Base-by-base conservation (phyloP, 2,329 filamentous ascomycete genomes). In the Juglanconis sp. region DNA sequence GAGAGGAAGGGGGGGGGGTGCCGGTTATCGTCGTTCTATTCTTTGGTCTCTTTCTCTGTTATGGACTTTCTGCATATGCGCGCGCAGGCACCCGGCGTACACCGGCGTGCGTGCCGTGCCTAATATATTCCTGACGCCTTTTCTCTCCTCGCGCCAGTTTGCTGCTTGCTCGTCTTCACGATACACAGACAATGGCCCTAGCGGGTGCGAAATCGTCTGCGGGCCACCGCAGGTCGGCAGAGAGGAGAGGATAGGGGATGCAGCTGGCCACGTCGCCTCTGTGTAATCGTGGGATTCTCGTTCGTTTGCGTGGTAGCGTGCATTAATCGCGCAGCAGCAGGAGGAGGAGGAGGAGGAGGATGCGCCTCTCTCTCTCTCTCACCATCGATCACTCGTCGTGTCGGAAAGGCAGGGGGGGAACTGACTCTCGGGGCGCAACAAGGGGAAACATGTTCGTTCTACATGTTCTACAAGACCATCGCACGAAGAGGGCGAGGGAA, bases 211-310 rank as follows among this genome's bases (percentile, higher is more conserved):
- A 42, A 15, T 42, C 10, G 10, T 48, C 49, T 62, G 57, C 60
- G 53, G 53, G 60, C 34, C 47, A 36, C 60, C 53, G 51, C 35
- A 17, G 44, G 40, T 57, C 61, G 53, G 53, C 57, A 60, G 61
- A 63, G 60, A 42, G 36, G 38, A 17, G 31, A 11, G 15, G 44
- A 46, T 7, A 46, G 13, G 53, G 31, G 32, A 53, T 30, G 36
- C 49, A 36, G 50, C 51, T 46, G 60, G 35, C 50, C 57, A 57
- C 60, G 60, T 57, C 53, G 59, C 47, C 47, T 50, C 38, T 60
- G 60, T 60, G 60, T 63, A 60, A 49, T 63, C 57, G 57, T 51
- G 53, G 40, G 53, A 48, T 46, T 49, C 34, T 56, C 44, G 53
- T 48, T 48, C 53, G 40, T 36, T 55, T 49, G 53, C 17, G 30